Evolutionary conservation across 768 basidiomycete genomes (phyloP).

Genomic region (Suillus bovinus): DNA sequence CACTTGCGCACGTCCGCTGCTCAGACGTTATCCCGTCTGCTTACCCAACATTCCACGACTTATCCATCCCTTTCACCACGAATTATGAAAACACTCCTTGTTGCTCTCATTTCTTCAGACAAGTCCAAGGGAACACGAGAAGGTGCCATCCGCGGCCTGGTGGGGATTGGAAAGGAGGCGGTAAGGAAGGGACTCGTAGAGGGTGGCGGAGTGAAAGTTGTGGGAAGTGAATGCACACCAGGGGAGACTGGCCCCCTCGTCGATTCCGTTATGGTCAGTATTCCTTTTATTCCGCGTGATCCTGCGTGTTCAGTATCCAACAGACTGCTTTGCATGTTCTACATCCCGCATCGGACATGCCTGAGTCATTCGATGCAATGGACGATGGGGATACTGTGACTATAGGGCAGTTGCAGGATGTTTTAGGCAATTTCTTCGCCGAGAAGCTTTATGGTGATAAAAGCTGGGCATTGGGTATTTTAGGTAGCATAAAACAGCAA

Average conservation of each 20-base stretch:
- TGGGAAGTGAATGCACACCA: conserved; percentile 61
- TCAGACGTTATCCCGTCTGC: conserved; percentile 78
- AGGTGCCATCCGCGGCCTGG: conserved; percentile 85
- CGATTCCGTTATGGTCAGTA: conserved; percentile 60
- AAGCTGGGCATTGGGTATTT: conserved; percentile 62
- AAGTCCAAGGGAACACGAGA: conserved; percentile 83
- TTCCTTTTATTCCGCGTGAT: background rate
- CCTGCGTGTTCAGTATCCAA: background rate
- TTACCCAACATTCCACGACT: conserved; percentile 83
- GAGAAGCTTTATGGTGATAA: conserved; percentile 56
- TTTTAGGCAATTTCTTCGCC: conserved; percentile 65
- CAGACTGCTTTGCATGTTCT: conserved; percentile 67
- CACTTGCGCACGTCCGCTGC: conserved; percentile 80
- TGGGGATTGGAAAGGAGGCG: conserved; percentile 84
- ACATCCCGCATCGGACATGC: conserved; percentile 56
- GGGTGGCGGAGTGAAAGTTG: conserved; percentile 73
- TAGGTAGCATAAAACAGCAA: conserved; percentile 32
- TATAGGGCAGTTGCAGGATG: conserved; percentile 47
- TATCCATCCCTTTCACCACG: conserved; percentile 87
- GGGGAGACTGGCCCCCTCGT: conserved; percentile 41
- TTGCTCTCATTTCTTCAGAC: conserved; percentile 74
- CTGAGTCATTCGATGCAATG: conserved; percentile 53
- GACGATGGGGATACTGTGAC: conserved; percentile 50
- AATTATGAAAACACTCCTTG: conserved; percentile 90
- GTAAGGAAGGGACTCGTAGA: conserved; percentile 81